Conservation (phyloP, 2,329 filamentous ascomycete species). For the Neofusicoccum sp. region DNA sequence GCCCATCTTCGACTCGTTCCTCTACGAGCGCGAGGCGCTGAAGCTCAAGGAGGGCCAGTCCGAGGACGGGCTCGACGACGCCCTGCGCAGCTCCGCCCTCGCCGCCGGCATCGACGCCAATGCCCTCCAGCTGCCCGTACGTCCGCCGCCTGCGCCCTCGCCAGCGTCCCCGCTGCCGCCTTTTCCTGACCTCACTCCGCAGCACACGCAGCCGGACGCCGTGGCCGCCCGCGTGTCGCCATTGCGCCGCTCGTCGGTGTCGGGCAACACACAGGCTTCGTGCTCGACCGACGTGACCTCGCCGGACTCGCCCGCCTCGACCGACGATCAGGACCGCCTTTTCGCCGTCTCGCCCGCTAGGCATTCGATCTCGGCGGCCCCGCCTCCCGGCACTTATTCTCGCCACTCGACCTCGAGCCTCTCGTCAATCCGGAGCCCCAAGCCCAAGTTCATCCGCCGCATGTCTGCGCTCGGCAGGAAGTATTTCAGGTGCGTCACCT, state of each 20-base stretch:
- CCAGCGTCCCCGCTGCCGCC: not conserved
- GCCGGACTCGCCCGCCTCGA: conserved; percentile 12
- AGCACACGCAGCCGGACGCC: conserved; percentile 7
- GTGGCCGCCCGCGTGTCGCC: not conserved
- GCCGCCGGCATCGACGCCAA: conserved; percentile 10
- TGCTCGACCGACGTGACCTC: conserved; percentile 20
- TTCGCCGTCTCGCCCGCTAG: not conserved
- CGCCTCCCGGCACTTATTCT: not conserved
- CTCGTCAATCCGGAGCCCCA: not conserved
- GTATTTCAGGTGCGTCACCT: conserved; percentile 9
- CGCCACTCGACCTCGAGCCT: conserved; percentile 14
- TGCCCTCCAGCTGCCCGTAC: conserved; percentile 15
- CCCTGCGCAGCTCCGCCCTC: conserved; percentile 8
- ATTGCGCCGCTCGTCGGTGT: conserved; percentile 19
- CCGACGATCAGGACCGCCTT: conserved; percentile 14
- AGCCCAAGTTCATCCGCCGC: conserved; percentile 15
- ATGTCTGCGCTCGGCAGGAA: conserved; percentile 6
- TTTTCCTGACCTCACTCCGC: conserved; percentile 1
- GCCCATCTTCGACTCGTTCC: conserved; percentile 14
- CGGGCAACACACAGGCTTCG: conserved; percentile 19
- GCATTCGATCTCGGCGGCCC: conserved; percentile 6
- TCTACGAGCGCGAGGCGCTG: conserved; percentile 21
- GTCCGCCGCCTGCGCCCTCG: not conserved
- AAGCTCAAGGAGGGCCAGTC: conserved; percentile 23
- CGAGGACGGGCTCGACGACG: conserved; percentile 19